phyloP scores from a whole-genome alignment of 2,329 filamentous ascomycete species.

The Pezicula radicicola region DNA sequence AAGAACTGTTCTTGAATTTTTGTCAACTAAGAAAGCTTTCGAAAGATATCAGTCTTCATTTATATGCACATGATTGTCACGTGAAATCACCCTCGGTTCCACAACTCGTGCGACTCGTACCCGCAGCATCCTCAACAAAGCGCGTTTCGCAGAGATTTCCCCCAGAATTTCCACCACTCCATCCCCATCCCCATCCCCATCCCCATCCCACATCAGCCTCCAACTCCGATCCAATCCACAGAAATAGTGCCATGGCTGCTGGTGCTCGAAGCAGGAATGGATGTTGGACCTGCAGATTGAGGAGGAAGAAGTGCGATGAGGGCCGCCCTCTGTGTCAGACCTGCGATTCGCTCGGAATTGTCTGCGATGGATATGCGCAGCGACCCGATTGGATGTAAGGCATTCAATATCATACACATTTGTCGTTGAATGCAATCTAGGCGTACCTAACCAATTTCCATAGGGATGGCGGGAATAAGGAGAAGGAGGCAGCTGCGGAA shows the following conservation, averaged over 20 bases:
- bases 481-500: neutral
- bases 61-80: too few species aligned
- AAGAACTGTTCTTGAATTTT: too few species aligned
- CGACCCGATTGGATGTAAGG: constrained; percentile 18
- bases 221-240: neutral
- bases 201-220: neutral
- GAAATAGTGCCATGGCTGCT: neutral
- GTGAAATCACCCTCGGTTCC: too few species aligned
- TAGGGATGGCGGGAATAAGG: neutral
- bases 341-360: neutral
- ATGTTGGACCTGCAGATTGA: constrained; percentile 1
- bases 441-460: neutral
- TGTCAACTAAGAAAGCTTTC: too few species aligned
- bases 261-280: neutral
- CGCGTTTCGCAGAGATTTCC: too few species aligned
- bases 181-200: neutral
- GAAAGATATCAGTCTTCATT: too few species aligned
- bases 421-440: neutral
- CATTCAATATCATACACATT: neutral
- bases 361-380: constrained; percentile 13
- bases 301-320: constrained; percentile 3
- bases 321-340: neutral
- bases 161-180: too few species aligned
- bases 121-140: too few species aligned
- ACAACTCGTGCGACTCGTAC: too few species aligned